Evolutionary conservation across 345 rosid species (phyloP).

Genomic region (Capsella bursapastoris): DNA sequence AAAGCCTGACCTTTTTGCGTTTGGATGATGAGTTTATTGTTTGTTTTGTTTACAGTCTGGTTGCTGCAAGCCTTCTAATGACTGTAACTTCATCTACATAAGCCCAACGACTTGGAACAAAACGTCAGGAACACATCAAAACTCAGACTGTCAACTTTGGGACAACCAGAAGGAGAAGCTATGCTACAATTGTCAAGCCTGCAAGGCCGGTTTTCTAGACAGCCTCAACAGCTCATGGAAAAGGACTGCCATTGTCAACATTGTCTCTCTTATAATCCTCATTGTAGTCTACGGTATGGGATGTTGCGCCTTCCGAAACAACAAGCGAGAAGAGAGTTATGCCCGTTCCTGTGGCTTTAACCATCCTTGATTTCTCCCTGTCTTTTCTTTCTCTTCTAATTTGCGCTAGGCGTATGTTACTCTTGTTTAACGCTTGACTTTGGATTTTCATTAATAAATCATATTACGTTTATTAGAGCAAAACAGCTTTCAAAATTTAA

Average conservation of each 20-base stretch:
- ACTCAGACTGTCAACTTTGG: conserved; percentile 72
- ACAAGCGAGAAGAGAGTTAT: conserved; percentile 54
- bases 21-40: conserved; percentile 8
- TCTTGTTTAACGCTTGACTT: conserved; percentile 16
- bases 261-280: conserved; percentile 74
- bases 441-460: conserved; percentile 10
- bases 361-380: conserved; percentile 29
- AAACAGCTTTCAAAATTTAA: conserved; percentile 12
- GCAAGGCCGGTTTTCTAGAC: conserved; percentile 89
- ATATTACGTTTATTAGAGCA: not conserved
- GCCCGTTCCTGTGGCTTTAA: conserved; percentile 19
- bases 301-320: conserved; percentile 89
- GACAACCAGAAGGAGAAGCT: conserved; percentile 42
- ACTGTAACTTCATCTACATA: conserved; percentile 63
- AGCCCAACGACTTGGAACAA: conserved; percentile 68
- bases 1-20: not conserved
- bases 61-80: conserved; percentile 88
- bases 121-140: conserved; percentile 27
- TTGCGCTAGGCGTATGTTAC: conserved; percentile 6
- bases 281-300: conserved; percentile 71
- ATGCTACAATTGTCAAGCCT: conserved; percentile 79
- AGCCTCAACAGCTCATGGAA: conserved; percentile 78
- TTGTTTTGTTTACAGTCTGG: conserved; percentile 62
- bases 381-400: not conserved
- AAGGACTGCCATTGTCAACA: conserved; percentile 68